A percentile compares a stretch with the other conserved stretches of the same genome.
Evolutionary conservation across 352 stramenopile genomes (phyloP).

Genomic region (Globisporangium lucens): DNA sequence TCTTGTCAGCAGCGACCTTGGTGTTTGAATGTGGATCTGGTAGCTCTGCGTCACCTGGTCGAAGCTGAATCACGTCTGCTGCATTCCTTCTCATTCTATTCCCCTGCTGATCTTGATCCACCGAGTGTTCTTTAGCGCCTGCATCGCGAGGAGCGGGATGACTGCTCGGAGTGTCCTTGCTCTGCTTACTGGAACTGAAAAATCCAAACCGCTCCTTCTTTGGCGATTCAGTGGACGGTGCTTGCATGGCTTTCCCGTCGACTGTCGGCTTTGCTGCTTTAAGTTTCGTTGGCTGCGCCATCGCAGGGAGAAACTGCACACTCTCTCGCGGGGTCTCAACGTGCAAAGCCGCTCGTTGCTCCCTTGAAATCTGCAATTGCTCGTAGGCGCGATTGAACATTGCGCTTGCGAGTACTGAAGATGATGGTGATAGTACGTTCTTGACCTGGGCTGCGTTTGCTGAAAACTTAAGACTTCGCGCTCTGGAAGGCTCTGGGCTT

Average conservation of each 20-base stretch:
- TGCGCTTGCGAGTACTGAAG: background rate
- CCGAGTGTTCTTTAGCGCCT: no score
- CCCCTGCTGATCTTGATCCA: background rate
- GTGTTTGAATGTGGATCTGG: background rate
- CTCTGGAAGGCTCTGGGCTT: background rate
- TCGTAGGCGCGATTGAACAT: constrained; percentile 7
- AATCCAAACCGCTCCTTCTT: constrained; percentile 20
- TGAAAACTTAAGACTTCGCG: background rate
- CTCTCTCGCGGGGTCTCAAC: background rate
- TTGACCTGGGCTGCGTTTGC: background rate
- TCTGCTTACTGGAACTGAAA: constrained; percentile 19
- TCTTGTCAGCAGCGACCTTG: constrained; percentile 7
- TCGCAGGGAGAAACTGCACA: background rate
- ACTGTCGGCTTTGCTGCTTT: background rate
- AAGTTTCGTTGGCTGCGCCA: background rate
- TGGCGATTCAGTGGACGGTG: background rate
- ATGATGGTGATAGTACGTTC: background rate
- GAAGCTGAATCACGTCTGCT: background rate
- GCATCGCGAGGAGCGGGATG: background rate
- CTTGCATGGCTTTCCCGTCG: background rate
- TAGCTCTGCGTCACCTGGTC: background rate
- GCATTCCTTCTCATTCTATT: background rate
- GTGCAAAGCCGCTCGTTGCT: background rate
- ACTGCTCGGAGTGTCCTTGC: background rate
- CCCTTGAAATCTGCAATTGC: constrained; percentile 6